These are phyloP conservation scores for Psilocybe cyanescens DNA, from an alignment of 768 basidiomycete genomes.

Conservation along the genomic window DNA sequence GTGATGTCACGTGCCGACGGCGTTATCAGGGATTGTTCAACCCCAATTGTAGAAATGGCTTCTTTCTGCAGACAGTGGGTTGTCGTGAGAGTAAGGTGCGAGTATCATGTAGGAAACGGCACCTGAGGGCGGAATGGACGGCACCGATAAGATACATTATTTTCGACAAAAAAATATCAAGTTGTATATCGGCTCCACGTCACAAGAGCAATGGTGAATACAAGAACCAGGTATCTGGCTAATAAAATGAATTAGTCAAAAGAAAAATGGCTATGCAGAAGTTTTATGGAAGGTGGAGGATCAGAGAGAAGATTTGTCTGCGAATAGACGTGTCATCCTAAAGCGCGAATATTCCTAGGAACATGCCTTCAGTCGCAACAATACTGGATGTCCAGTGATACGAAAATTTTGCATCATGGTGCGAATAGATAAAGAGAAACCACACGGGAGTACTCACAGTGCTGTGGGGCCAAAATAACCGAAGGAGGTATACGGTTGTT, in stretches of 20 bases:
- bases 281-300: neutral
- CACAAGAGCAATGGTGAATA: too few relatives aligned
- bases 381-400: slow-evolving; percentile 12
- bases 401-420: slow-evolving; percentile 6
- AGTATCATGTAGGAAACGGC: too few relatives aligned
- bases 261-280: neutral
- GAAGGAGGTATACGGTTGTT: neutral
- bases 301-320: slow-evolving; percentile 17
- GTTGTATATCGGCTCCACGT: too few relatives aligned
- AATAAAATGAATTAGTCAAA: neutral
- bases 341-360: slow-evolving; percentile 7
- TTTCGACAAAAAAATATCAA: too few relatives aligned
- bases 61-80: too few relatives aligned
- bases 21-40: too few relatives aligned
- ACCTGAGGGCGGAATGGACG: too few relatives aligned
- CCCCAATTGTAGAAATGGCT: too few relatives aligned
- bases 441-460: neutral
- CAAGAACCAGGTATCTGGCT: neutral
- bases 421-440: neutral
- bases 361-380: slow-evolving; percentile 7
- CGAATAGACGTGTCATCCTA: slow-evolving; percentile 9
- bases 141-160: too few relatives aligned
- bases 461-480: neutral
- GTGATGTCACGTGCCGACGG: too few relatives aligned
- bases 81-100: too few relatives aligned